Evolutionary conservation across 768 basidiomycete genomes (phyloP).

Genomic region (Calocybe indica): DNA sequence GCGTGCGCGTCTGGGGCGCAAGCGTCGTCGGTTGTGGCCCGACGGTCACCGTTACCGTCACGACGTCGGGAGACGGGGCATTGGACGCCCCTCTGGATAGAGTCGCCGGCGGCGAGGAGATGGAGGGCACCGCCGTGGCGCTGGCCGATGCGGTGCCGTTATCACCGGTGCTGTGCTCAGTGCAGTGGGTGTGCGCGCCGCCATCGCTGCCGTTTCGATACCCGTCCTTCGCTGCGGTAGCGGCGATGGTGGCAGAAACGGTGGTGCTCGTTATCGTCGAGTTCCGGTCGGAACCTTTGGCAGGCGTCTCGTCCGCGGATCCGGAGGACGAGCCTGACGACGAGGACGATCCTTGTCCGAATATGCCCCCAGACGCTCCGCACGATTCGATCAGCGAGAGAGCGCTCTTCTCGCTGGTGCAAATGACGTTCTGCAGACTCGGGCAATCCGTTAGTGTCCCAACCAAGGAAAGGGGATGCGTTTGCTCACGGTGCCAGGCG

Average conservation of each 20-base stretch:
- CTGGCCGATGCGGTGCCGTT: too few species aligned
- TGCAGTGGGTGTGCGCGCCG: background rate
- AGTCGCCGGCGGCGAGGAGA: too few species aligned
- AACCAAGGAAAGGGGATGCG: background rate
- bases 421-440: constrained; percentile 34
- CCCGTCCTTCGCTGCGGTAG: constrained; percentile 7
- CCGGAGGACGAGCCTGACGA: too few species aligned
- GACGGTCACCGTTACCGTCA: constrained; percentile 27
- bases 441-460: background rate
- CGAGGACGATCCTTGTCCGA: constrained; percentile 8
- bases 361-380: constrained; percentile 38
- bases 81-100: too few species aligned
- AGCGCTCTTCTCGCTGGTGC: constrained; percentile 46
- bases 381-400: constrained; percentile 37
- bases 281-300: too few species aligned
- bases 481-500: constrained; percentile 38
- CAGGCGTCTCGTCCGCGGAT: too few species aligned
- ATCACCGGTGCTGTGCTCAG: constrained; percentile 7
- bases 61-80: background rate
- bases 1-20: constrained; percentile 31
- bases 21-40: constrained; percentile 19
- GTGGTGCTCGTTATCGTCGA: too few species aligned
- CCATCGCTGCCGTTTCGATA: background rate
- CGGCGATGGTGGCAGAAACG: constrained; percentile 6
- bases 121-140: too few species aligned